Evolutionary conservation across 75 land plant species (phyloP), one percentile per base, ranked within the genome.

Genomic region (Pinus tabuliformis): DNA sequence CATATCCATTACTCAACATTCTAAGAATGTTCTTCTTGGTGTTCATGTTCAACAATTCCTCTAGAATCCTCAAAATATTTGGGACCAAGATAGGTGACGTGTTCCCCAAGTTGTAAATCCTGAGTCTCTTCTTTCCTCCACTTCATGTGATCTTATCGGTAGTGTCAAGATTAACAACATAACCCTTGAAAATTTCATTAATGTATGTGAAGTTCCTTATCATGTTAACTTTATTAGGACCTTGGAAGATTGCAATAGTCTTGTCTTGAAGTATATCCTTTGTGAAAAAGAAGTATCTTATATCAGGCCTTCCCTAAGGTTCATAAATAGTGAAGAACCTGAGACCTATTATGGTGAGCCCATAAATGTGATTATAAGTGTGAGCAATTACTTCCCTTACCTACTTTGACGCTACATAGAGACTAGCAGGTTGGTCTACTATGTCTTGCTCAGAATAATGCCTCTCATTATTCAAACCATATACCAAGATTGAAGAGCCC

Each of bases 371-470:
- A 59, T 88, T 88, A 74, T 88, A 91, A 37, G 89, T 86, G 70
- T 91, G 91, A 16, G 91, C 93, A 59, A 91, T 86, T 59, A 81
- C 93, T 42, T 89, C 93, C 21, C 93, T 91, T 24, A 91, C 93
- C 64, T 92, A 91, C 82, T 91, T 93, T 5, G 95, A 91, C 60
- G 95, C 95, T 45, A 94, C 95, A 81, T 93, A 93, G 74, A 93
- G 88, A 73, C 90, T 87, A 1, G 95, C 95, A 18, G 94, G 95
- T 62, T 80, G 87, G 81, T 93, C 94, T 59, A 94, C 91, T 18
- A 91, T 80, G 80, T 93, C 84, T 12, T 24, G 26, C 71, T 93
- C 95, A 18, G 91, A 91, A 75, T 91, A 91, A 3, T 94, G 94
- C 56, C 59, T 78, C 12, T 87, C 82, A 12, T 83, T 78, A 81